Evolutionary conservation across 1,284 basidiomycete species (phyloP).

Genomic region (Cryptococcus depauperatus): DNA sequence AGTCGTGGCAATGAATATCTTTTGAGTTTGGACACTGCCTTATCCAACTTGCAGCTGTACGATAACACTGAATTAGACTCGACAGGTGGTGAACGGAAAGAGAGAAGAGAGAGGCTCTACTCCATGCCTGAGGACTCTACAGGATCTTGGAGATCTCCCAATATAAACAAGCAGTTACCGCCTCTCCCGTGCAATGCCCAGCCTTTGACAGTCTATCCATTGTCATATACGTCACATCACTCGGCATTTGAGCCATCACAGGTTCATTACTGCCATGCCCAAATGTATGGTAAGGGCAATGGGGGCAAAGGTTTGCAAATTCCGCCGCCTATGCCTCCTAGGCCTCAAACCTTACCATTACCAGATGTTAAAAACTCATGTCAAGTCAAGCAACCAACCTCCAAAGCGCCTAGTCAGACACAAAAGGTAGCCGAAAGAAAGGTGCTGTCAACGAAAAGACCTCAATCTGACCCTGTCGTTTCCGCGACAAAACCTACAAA

Average conservation of each 20-base stretch:
- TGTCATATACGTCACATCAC: neutral
- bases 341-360: conserved; percentile 2
- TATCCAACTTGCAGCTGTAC: conserved; percentile 4
- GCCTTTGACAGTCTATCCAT: neutral
- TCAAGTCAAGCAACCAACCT: neutral
- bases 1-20: conserved; percentile 9
- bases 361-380: neutral
- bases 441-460: conserved; percentile 1
- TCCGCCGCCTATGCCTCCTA: conserved; percentile 1
- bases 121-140: neutral
- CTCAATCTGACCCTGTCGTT: conserved; percentile 10
- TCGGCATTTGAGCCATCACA: neutral
- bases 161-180: conserved; percentile 10
- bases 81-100: neutral
- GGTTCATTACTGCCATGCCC: neutral
- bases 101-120: neutral
- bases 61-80: neutral
- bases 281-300: neutral
- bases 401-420: neutral
- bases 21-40: conserved; percentile 4
- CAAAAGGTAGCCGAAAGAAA: neutral
- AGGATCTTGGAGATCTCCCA: too few species aligned
- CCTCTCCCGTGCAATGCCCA: conserved; percentile 7
- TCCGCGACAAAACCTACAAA: neutral
- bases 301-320: neutral